Evolutionary conservation across 164 flowering plant species (phyloP).

Genomic region (Sedum album): DNA sequence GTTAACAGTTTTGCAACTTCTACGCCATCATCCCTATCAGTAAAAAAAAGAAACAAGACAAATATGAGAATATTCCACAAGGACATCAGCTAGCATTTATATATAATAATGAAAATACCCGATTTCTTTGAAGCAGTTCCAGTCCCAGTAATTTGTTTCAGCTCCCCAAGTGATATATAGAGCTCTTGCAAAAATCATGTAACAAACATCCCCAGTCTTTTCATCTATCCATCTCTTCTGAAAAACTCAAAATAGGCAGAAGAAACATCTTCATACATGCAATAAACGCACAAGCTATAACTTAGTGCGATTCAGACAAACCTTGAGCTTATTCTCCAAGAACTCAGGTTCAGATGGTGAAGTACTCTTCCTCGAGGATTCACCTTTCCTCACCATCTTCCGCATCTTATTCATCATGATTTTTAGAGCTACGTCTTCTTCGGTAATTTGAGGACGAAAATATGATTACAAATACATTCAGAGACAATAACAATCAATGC

Average conservation of each 20-base stretch:
- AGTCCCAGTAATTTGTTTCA: constrained; percentile 8
- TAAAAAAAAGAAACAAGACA: neutral
- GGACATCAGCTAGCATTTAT: neutral
- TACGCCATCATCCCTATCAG: constrained; percentile 13
- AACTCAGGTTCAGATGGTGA: neutral
- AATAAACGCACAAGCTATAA: too few relatives aligned
- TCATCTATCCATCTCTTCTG: constrained; percentile 16
- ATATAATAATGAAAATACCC: constrained; percentile 4
- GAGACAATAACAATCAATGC: too few relatives aligned
- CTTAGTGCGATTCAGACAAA: too few relatives aligned
- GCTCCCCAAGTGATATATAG: constrained; percentile 2
- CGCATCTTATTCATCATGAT: neutral
- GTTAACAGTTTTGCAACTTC: constrained; percentile 8
- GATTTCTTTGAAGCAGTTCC: constrained; percentile 18
- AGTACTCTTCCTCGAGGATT: neutral
- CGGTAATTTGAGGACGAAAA: neutral
- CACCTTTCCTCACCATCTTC: neutral
- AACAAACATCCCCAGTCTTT: constrained; percentile 7
- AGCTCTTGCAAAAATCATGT: constrained; percentile 11
- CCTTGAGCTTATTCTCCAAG: neutral
- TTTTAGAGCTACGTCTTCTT: neutral
- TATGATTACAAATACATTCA: neutral
- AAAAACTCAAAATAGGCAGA: neutral
- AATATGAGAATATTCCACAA: neutral
- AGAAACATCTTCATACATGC: neutral